Percentiles rank a stretch among this genome's conserved stretches.
Evolutionary conservation across 140 eudicot genomes (phyloP).

Genomic region (Bidens hawaiensis): DNA sequence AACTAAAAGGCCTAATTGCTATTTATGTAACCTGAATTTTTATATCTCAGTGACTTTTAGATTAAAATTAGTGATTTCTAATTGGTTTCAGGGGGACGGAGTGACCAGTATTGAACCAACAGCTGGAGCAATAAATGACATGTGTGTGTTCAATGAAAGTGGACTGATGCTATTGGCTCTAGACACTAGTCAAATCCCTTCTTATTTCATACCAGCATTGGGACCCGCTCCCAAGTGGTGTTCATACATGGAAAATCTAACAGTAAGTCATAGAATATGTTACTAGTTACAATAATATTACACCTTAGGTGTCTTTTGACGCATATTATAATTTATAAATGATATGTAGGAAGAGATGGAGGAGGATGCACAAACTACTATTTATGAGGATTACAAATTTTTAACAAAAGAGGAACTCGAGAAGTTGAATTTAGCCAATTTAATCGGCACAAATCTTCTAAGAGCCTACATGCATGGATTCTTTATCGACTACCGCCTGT

Average conservation of each 20-base stretch:
- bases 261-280: slow-evolving; percentile 42
- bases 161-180: slow-evolving; percentile 85
- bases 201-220: slow-evolving; percentile 84
- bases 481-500: slow-evolving; percentile 68
- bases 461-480: slow-evolving; percentile 97
- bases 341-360: slow-evolving; percentile 85
- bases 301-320: background rate
- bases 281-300: background rate
- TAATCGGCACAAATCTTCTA: slow-evolving; percentile 85
- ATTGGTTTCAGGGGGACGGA: slow-evolving; percentile 75
- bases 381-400: slow-evolving; percentile 93
- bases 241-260: slow-evolving; percentile 73
- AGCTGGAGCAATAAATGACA: slow-evolving; percentile 75
- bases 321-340: slow-evolving; percentile 5
- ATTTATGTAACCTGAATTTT: background rate
- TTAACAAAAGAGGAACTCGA: slow-evolving; percentile 86
- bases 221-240: slow-evolving; percentile 99
- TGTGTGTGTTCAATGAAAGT: slow-evolving; percentile 68
- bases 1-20: background rate
- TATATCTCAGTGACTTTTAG: background rate
- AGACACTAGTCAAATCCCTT: slow-evolving; percentile 82
- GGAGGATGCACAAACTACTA: slow-evolving; percentile 72
- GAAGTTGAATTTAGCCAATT: slow-evolving; percentile 60
- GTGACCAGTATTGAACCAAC: slow-evolving; percentile 98
- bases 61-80: background rate